Base-by-base conservation (phyloP, 805 yeast genomes). In the Lachancea sp. region DNA sequence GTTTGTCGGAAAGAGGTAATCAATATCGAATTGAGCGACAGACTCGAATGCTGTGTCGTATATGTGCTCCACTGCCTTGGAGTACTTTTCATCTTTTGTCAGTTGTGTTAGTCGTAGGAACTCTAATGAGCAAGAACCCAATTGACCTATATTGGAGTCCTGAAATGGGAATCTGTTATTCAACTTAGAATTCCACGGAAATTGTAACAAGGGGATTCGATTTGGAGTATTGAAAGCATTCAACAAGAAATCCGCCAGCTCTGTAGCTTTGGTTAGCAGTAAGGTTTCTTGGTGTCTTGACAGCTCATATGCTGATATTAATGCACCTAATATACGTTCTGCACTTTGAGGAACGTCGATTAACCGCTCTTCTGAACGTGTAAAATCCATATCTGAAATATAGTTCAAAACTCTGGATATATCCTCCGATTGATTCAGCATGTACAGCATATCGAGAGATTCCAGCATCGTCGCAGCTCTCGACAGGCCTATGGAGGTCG, bases 151-250 rank as follows among this genome's bases (percentile, higher is more conserved):
- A 5, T 66, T 52, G 1, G 66, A 56, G 18, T 50, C 45, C 40
- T 47, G 57, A 12, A 68, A 58, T 0, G 75, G 67, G 41, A 65
- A 63, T 46, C 68, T 58, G 40, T 66, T 68, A 8, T 52, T 52
- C 5, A 58, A 51, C 15, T 52, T 52, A 3, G 65, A 58, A 20
- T 58, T 55, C 71, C 78, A 73, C 11, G 63, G 58, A 47, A 64
- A 75, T 40, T 61, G 65, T 16, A 72, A 48, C 8, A 71, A 42
- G 3, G 83, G 83, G 61, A 77, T 63, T 32, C 72, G 61, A 47
- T 75, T 75, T 12, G 80, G 80, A 0, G 82, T 75, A 46, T 77
- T 82, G 49, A 75, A 77, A 0, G 80, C 70, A 17, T 74, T 72
- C 49, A 77, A 49, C 24, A 75, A 54, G 39, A 75, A 61, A 36